A percentile compares a stretch with the other conserved stretches of the same genome.
Conservation (phyloP, 75 land plant species). For the Pinus taeda region DNA sequence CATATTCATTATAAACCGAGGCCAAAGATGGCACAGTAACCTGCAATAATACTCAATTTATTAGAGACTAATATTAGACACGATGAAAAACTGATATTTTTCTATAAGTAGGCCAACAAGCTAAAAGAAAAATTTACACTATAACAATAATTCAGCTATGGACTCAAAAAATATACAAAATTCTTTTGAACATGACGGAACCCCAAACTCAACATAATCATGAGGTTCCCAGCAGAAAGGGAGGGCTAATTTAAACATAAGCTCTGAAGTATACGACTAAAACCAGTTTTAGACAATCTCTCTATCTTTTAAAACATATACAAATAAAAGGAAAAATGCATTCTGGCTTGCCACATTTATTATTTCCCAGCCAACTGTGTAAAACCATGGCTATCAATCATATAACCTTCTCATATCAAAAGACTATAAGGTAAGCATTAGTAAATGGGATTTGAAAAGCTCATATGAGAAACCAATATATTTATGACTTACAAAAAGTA, state of each 20-base stretch:
- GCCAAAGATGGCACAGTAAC: conserved; percentile 96
- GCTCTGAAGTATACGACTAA: no score
- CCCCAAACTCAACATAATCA: background rate
- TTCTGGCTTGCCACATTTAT: background rate
- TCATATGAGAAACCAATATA: background rate
- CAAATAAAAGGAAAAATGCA: background rate
- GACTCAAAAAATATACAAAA: background rate
- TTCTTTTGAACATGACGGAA: background rate
- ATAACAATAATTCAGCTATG: background rate
- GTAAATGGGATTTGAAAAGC: background rate
- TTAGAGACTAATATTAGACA: background rate
- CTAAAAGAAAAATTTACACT: background rate
- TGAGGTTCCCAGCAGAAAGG: background rate
- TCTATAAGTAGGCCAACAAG: background rate
- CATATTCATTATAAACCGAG: conserved; percentile 96
- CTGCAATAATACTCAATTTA: conserved; percentile 26
- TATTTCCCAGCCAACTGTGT: background rate
- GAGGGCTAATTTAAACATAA: no score
- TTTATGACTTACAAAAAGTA: conserved; percentile 76
- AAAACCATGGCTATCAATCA: background rate
- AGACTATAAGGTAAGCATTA: background rate
- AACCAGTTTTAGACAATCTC: no score
- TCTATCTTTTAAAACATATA: no score
- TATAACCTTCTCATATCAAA: background rate
- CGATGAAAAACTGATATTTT: background rate